Conservation (phyloP, 139 green algal species). For the Coelastrella sp. region DNA sequence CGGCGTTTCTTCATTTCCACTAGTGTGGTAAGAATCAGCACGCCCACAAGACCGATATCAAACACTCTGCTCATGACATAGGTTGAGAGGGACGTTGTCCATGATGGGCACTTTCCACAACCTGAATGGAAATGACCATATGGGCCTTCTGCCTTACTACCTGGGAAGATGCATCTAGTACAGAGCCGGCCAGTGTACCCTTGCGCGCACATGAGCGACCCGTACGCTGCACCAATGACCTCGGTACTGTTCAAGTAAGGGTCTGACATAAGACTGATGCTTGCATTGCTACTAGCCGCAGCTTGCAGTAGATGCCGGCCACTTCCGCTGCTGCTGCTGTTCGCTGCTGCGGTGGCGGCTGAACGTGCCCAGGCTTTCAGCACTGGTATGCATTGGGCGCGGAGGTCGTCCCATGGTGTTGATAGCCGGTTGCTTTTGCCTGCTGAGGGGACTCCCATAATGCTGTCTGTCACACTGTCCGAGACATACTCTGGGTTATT, state of each 20-base stretch:
- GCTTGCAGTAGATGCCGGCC: neutral
- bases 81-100: neutral
- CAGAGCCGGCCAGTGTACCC: conserved; percentile 21
- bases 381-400: neutral
- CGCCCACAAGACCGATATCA: neutral
- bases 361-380: neutral
- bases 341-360: neutral
- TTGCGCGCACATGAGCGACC: neutral
- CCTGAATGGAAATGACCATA: conserved; percentile 17
- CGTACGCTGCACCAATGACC: neutral
- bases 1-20: conserved; percentile 25
- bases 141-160: neutral
- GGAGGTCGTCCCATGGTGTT: neutral
- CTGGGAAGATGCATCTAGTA: conserved; percentile 25
- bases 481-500: neutral
- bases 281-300: neutral
- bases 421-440: neutral
- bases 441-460: neutral
- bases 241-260: neutral
- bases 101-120: conserved; percentile 8
- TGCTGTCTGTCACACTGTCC: neutral
- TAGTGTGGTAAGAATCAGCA: conserved; percentile 34
- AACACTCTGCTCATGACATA: conserved; percentile 1
- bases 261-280: neutral
- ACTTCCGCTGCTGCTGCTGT: neutral